Conservation (phyloP, 2,329 filamentous ascomycete genomes). For the Neonectria magnoliae region DNA sequence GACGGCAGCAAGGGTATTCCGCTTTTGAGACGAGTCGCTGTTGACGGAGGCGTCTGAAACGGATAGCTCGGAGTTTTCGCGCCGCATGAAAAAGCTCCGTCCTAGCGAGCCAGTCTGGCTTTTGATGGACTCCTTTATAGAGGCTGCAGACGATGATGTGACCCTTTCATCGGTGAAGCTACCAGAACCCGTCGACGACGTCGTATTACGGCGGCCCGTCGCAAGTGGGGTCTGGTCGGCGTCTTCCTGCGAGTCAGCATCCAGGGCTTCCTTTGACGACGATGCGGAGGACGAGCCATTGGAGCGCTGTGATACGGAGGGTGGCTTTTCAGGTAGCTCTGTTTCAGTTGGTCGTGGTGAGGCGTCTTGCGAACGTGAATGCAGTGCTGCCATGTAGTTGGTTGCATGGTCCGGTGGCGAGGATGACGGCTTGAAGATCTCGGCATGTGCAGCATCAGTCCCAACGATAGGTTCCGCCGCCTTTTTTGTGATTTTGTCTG, state of each 20-base stretch:
- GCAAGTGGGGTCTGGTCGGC: constrained; percentile 41
- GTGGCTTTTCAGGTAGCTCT: constrained; percentile 49
- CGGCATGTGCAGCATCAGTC: constrained; percentile 73
- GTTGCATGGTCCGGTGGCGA: constrained; percentile 69
- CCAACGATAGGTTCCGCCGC: constrained; percentile 73
- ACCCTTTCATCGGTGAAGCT: constrained; percentile 41
- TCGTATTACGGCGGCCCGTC: constrained; percentile 49
- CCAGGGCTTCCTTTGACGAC: constrained; percentile 57
- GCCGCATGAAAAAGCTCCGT: constrained; percentile 53
- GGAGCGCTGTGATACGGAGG: constrained; percentile 51
- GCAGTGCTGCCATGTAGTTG: constrained; percentile 73
- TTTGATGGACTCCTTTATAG: constrained; percentile 50
- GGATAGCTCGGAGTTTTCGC: constrained; percentile 50
- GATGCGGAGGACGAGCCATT: constrained; percentile 63
- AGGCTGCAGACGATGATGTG: constrained; percentile 45
- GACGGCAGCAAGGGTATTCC: constrained; percentile 63
- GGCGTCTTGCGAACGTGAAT: constrained; percentile 67
- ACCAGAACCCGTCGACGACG: constrained; percentile 49
- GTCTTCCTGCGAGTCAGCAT: constrained; percentile 50
- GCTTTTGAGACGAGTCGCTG: constrained; percentile 51
- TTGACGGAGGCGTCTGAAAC: constrained; percentile 50
- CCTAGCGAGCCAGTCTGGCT: constrained; percentile 52
- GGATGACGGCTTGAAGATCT: constrained; percentile 67
- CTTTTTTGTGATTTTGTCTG: constrained; percentile 51
- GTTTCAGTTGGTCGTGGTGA: constrained; percentile 59